Evolutionary conservation across 202 grass and related monocot species (phyloP).

Genomic region (Setaria viridis): DNA sequence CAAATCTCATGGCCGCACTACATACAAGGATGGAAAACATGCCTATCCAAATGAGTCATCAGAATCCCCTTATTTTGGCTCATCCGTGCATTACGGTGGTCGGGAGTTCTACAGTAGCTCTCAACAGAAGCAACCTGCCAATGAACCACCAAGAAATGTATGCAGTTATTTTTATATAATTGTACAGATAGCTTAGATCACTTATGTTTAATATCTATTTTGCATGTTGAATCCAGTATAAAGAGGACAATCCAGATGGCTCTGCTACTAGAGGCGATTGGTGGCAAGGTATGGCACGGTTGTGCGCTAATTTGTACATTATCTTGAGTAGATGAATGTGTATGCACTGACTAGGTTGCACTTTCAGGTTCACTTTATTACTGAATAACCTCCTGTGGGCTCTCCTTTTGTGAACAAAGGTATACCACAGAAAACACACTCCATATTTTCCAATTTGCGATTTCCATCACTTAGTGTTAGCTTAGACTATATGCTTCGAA

Average conservation of each 20-base stretch:
- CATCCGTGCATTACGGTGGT: conserved; percentile 86
- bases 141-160: conserved; percentile 63
- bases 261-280: conserved; percentile 95
- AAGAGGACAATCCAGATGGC: conserved; percentile 63
- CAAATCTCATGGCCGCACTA: conserved; percentile 51
- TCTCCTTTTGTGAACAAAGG: conserved; percentile 54
- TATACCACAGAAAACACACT: not conserved
- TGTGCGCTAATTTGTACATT: conserved; percentile 11
- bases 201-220: conserved; percentile 6
- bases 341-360: conserved; percentile 37
- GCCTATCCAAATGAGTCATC: conserved; percentile 57
- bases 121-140: conserved; percentile 40
- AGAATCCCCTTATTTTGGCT: conserved; percentile 84
- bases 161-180: not conserved
- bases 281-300: conserved; percentile 86
- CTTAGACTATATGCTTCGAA: not conserved
- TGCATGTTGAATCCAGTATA: conserved; percentile 66
- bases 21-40: conserved; percentile 66
- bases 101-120: conserved; percentile 86
- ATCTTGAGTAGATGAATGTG: conserved; percentile 17
- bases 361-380: conserved; percentile 96
- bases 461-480: not conserved
- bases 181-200: not conserved
- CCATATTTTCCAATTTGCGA: not conserved
- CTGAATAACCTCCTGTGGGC: conserved; percentile 53